Conservation (phyloP, 805 yeast species). For the Phaffomyces thermotolerans region DNA sequence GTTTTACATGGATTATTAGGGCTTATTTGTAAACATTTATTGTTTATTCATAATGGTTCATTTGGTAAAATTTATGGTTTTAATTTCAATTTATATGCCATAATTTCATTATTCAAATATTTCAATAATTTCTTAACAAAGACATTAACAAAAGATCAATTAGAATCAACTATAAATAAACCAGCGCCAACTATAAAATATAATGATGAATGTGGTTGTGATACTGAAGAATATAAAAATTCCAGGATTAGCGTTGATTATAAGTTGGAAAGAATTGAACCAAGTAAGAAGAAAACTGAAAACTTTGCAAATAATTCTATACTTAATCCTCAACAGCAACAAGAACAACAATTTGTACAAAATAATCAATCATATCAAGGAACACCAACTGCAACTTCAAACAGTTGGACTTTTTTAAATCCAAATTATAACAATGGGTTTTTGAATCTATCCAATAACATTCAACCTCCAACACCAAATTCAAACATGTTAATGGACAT, state of each 20-base stretch:
- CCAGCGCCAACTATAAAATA: neutral
- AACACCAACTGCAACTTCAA: neutral
- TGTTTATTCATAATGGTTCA: constrained; percentile 10
- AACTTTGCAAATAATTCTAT: neutral
- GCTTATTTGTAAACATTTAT: constrained; percentile 9
- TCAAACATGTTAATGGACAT: too few relatives aligned
- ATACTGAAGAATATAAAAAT: too few relatives aligned
- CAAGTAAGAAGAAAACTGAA: too few relatives aligned
- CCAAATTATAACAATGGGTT: constrained; percentile 2
- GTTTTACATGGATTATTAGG: constrained; percentile 12
- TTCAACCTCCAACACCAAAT: neutral
- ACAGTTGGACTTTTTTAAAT: neutral
- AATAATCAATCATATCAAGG: too few relatives aligned
- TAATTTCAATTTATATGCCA: constrained; percentile 8
- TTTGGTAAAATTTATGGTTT: constrained; percentile 12
- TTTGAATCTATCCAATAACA: neutral
- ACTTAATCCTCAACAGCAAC: neutral
- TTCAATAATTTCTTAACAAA: constrained; percentile 7
- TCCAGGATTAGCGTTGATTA: too few relatives aligned
- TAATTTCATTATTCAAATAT: constrained; percentile 12
- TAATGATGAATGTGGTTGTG: neutral
- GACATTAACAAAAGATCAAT: constrained; percentile 7
- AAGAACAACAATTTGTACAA: neutral
- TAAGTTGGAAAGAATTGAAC: too few relatives aligned
- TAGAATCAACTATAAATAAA: constrained; percentile 1